Conservation (phyloP, 2,329 filamentous ascomycete species). For the Colletotrichum karsti region DNA sequence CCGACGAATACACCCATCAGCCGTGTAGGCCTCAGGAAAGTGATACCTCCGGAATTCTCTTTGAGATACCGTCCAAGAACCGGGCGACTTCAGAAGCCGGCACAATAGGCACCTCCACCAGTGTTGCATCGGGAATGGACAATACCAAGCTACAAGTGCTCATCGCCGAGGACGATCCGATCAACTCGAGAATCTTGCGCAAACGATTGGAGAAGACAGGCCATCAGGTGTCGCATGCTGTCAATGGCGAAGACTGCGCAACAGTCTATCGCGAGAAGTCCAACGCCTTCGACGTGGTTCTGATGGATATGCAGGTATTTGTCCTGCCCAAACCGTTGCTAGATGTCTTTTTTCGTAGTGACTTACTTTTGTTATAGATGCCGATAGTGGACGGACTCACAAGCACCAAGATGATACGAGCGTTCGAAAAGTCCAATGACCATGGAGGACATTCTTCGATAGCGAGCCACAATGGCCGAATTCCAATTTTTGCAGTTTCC, state of each 20-base stretch:
- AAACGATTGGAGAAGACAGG: slow-evolving; percentile 82
- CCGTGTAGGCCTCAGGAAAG: slow-evolving; percentile 39
- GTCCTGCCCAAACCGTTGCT: neutral
- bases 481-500: slow-evolving; percentile 88
- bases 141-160: slow-evolving; percentile 68
- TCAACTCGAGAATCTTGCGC: slow-evolving; percentile 83
- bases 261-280: slow-evolving; percentile 72
- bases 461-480: slow-evolving; percentile 68
- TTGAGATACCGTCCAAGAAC: slow-evolving; percentile 42
- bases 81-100: slow-evolving; percentile 7
- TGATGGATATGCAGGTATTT: slow-evolving; percentile 93
- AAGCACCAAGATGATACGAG: slow-evolving; percentile 85
- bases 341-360: neutral
- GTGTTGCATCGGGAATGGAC: neutral
- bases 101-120: slow-evolving; percentile 13
- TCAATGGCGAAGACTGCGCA: slow-evolving; percentile 88
- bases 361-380: slow-evolving; percentile 67
- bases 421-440: slow-evolving; percentile 66
- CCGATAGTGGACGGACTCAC: slow-evolving; percentile 87
- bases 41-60: slow-evolving; percentile 45
- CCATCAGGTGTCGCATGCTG: slow-evolving; percentile 75
- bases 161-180: slow-evolving; percentile 87
- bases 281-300: slow-evolving; percentile 75
- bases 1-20: slow-evolving; percentile 53
- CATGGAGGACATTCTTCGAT: slow-evolving; percentile 64